Conservation (phyloP, 345 rosid genomes). For the Brassica nigra region DNA sequence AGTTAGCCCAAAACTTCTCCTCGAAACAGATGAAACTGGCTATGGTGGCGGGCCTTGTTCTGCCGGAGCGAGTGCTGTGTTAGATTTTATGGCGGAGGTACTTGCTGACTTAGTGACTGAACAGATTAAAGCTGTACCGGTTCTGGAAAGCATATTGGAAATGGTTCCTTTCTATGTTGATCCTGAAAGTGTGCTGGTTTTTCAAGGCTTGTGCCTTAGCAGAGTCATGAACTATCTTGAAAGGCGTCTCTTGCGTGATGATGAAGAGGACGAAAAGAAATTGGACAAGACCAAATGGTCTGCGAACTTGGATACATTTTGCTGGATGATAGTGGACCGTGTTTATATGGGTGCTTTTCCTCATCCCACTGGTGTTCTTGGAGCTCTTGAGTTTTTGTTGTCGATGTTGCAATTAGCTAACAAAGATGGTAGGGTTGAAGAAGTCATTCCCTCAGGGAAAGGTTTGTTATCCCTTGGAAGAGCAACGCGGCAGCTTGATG, state of each 20-base stretch:
- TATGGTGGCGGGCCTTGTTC: constrained; percentile 99
- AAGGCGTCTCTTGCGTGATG: constrained; percentile 96
- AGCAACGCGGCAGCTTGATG: constrained; percentile 83
- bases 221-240: constrained; percentile 95
- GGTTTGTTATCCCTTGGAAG: constrained; percentile 83
- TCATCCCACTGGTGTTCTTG: constrained; percentile 75
- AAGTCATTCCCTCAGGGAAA: constrained; percentile 82
- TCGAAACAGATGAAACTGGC: constrained; percentile 89
- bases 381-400: constrained; percentile 83
- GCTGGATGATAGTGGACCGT: constrained; percentile 97
- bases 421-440: constrained; percentile 96
- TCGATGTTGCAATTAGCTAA: constrained; percentile 96
- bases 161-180: constrained; percentile 86
- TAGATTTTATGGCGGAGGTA: constrained; percentile 96
- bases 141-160: constrained; percentile 84
- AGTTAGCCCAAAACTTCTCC: constrained; percentile 69
- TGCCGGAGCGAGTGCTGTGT: constrained; percentile 93
- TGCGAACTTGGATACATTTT: constrained; percentile 85
- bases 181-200: constrained; percentile 80
- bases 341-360: constrained; percentile 96
- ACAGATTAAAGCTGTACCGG: constrained; percentile 82
- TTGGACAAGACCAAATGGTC: constrained; percentile 93
- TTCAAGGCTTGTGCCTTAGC: constrained; percentile 93
- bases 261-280: constrained; percentile 94
- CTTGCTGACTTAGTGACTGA: constrained; percentile 88